Base-by-base conservation (phyloP, 257 asterid genomes). In the Ehretia macrophylla region DNA sequence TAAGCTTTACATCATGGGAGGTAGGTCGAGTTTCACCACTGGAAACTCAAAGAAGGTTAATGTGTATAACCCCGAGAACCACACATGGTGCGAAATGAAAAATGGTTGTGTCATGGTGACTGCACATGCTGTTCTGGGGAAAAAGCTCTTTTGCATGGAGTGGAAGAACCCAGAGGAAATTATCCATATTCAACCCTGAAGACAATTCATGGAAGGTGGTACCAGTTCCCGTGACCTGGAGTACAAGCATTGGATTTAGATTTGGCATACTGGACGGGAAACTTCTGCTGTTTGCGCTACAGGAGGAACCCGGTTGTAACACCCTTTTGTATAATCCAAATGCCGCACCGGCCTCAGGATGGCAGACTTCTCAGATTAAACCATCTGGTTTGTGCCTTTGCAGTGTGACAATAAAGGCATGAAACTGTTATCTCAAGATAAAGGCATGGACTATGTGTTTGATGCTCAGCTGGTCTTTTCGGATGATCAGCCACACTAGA, bases 71-170 rank as follows among this genome's bases (percentile, higher is more conserved):
- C 85, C 94, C 0, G 81, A 79, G 17, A 59, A 39, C 17, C 76
- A 68, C 60, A 57, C 69, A 0, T 90, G 98, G 98, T 21, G 61
- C 27, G 90, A 80, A 71, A 81, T 72, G 81, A 87, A 85, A 64
- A 91, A 85, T 14, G 95, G 96, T 0, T 91, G 96, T 59, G 94
- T 82, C n/a, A 90, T 90, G 96, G 95, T 87, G 4, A 85, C 86
- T 4, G 79, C 95, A n/a, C 91, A 87, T 32, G 95, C 96, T 0
- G 89, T 78, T 21, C 71, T 87, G 17, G 96, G 81, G 12, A 73
- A 80, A 50, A 81, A 85, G 70, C 71, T 90, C 14, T 87, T 68
- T 32, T 85, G 95, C 62, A 82, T 85, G 66, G 97, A 90, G 63
- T 90, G 97, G 97, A 90, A 85, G 66, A 83, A 85, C 53, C n/a